A percentile compares a stretch with the other conserved stretches of the same genome.
phyloP scores from a whole-genome alignment of 164 flowering plant species.

The Liriodendron chinense region DNA sequence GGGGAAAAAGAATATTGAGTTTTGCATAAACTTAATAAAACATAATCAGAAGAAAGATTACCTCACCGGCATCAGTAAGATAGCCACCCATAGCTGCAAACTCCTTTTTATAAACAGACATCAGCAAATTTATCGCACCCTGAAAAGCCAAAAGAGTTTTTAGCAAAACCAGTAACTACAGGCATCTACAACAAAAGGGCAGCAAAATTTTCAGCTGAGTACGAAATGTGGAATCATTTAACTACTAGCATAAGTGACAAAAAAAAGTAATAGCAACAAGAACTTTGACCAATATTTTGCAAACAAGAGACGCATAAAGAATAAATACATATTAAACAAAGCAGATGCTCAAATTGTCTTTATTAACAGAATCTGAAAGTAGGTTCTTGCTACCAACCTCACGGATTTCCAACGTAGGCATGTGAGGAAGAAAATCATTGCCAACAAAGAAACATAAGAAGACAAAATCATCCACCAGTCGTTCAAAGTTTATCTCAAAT shows the following conservation, averaged over 20 bases:
- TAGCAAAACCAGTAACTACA: background rate
- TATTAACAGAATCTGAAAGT: background rate
- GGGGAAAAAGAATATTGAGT: background rate
- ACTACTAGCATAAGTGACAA: background rate
- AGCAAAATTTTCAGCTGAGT: too few relatives aligned
- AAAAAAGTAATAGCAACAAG: background rate
- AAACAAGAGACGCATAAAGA: background rate
- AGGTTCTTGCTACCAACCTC: constrained; percentile 54
- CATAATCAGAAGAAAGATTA: constrained; percentile 27
- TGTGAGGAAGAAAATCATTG: constrained; percentile 98
- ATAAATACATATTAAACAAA: background rate
- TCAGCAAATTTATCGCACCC: constrained; percentile 93
- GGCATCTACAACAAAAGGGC: background rate
- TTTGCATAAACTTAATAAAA: background rate
- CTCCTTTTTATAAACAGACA: constrained; percentile 83
- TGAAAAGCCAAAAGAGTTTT: constrained; percentile 24
- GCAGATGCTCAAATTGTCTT: background rate
- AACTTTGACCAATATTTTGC: background rate
- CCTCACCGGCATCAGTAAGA: constrained; percentile 98
- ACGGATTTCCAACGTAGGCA: constrained; percentile 98
- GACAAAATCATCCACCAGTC: constrained; percentile 94
- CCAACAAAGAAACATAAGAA: constrained; percentile 98
- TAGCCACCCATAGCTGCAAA: constrained; percentile 91
- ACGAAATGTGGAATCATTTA: background rate
- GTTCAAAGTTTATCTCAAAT: constrained; percentile 68